phyloP scores from a whole-genome alignment of 768 basidiomycete species.

The Boletellus ananas region DNA sequence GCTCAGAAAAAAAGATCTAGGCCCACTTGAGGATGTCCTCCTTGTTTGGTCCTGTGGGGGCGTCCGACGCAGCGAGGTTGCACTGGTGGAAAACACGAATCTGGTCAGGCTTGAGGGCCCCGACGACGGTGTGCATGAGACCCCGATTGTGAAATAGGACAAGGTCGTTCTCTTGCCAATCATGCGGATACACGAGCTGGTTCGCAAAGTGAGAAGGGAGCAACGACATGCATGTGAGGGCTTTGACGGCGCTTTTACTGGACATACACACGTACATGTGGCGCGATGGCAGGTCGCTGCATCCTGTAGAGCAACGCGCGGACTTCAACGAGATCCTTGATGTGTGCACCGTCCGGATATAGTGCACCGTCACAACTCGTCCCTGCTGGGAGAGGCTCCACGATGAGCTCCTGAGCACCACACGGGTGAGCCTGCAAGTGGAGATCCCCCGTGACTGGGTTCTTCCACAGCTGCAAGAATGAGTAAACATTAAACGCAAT shows the following conservation, averaged over 20 bases:
- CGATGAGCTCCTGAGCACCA: slow-evolving; percentile 59
- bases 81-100: slow-evolving; percentile 53
- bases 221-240: neutral
- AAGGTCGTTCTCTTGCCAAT: slow-evolving; percentile 72
- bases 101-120: slow-evolving; percentile 50
- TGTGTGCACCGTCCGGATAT: slow-evolving; percentile 77
- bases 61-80: slow-evolving; percentile 52
- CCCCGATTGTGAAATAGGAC: slow-evolving; percentile 75
- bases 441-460: slow-evolving; percentile 75
- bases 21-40: slow-evolving; percentile 45
- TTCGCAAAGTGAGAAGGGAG: neutral
- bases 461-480: slow-evolving; percentile 74
- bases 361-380: slow-evolving; percentile 58
- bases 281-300: slow-evolving; percentile 87
- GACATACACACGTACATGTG: slow-evolving; percentile 39
- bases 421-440: slow-evolving; percentile 92
- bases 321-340: slow-evolving; percentile 70
- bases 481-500: neutral
- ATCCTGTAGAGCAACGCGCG: slow-evolving; percentile 77
- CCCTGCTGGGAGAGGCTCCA: slow-evolving; percentile 69
- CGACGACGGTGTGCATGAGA: slow-evolving; percentile 63
- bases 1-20: slow-evolving; percentile 17
- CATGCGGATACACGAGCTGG: slow-evolving; percentile 82
- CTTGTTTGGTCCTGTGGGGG: slow-evolving; percentile 44
- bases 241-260: too few relatives aligned